Conservation (phyloP, 148 eudicot genomes). For the Cornus suecica region DNA sequence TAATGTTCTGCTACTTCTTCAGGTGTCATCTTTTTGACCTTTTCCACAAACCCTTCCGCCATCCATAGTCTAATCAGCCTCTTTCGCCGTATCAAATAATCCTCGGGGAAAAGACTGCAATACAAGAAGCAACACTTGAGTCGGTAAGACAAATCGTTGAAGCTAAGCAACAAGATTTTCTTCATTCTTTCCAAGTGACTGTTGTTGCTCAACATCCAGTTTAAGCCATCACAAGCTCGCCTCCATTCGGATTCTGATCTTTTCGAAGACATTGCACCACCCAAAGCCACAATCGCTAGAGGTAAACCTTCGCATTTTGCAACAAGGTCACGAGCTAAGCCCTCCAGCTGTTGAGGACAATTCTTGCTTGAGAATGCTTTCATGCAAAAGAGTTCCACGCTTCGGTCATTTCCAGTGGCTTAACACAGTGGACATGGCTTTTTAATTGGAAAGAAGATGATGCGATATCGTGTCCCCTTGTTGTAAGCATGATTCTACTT, state of each 20-base stretch:
- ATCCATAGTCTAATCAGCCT: slow-evolving; percentile 17
- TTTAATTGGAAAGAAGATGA: no score
- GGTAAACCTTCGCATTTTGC: no score
- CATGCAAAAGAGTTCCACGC: slow-evolving; percentile 12
- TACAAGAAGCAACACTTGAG: slow-evolving; percentile 16
- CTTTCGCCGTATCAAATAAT: not conserved
- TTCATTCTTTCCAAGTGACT: slow-evolving; percentile 1
- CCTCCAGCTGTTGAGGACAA: slow-evolving; percentile 12
- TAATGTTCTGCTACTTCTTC: slow-evolving; percentile 16
- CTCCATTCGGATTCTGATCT: slow-evolving; percentile 5
- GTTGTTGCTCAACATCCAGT: not conserved
- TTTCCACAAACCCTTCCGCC: slow-evolving; percentile 18
- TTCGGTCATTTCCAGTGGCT: not conserved
- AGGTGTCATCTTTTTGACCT: not conserved
- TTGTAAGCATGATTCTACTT: slow-evolving; percentile 18
- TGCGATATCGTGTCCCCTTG: slow-evolving; percentile 4
- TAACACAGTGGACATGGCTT: not conserved
- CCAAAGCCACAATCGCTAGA: slow-evolving; percentile 20
- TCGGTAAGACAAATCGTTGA: slow-evolving; percentile 12
- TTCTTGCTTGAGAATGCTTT: slow-evolving; percentile 1
- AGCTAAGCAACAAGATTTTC: slow-evolving; percentile 8
- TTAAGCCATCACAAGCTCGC: not conserved
- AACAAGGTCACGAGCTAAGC: not conserved
- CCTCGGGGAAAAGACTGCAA: slow-evolving; percentile 13
- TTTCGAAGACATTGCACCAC: slow-evolving; percentile 9